phyloP scores from a whole-genome alignment of 768 basidiomycete species.

The Termitomyces sp. region DNA sequence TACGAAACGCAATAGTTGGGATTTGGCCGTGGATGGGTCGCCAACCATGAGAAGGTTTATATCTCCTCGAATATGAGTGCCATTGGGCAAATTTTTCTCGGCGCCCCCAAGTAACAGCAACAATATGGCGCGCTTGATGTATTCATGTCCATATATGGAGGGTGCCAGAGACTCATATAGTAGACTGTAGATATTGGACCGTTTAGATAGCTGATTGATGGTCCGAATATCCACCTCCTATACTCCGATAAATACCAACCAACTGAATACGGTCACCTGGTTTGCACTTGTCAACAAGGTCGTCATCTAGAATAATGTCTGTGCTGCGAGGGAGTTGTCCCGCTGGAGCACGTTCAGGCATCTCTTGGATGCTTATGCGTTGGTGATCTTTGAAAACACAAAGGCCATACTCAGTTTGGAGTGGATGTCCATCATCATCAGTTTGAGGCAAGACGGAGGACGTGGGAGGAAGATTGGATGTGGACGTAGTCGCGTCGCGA shows the following conservation, averaged over 20 bases:
- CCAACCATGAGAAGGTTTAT: constrained; percentile 99
- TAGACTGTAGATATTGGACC: constrained; percentile 78
- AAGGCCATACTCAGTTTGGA: constrained; percentile 90
- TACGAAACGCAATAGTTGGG: constrained; percentile 92
- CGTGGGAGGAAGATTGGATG: constrained; percentile 80
- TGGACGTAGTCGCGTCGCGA: constrained; percentile 86
- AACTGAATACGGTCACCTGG: constrained; percentile 97
- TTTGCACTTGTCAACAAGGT: constrained; percentile 95
- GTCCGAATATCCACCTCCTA: constrained; percentile 96
- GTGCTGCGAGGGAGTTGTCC: constrained; percentile 95
- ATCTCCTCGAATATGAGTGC: constrained; percentile 98
- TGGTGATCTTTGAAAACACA: constrained; percentile 95
- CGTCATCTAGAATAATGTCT: constrained; percentile 93
- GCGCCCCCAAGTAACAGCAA: constrained; percentile 93
- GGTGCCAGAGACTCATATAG: constrained; percentile 95
- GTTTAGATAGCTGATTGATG: constrained; percentile 91
- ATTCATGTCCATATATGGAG: constrained; percentile 94
- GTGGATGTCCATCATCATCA: constrained; percentile 81
- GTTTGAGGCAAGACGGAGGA: constrained; percentile 84
- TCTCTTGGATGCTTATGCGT: constrained; percentile 96
- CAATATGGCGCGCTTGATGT: constrained; percentile 91
- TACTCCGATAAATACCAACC: constrained; percentile 90
- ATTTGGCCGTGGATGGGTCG: constrained; percentile 98
- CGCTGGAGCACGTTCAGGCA: constrained; percentile 98
- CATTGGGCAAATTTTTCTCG: constrained; percentile 96